Conservation (phyloP, 495 filamentous ascomycete genomes). For the Aspergillus conjunctus region DNA sequence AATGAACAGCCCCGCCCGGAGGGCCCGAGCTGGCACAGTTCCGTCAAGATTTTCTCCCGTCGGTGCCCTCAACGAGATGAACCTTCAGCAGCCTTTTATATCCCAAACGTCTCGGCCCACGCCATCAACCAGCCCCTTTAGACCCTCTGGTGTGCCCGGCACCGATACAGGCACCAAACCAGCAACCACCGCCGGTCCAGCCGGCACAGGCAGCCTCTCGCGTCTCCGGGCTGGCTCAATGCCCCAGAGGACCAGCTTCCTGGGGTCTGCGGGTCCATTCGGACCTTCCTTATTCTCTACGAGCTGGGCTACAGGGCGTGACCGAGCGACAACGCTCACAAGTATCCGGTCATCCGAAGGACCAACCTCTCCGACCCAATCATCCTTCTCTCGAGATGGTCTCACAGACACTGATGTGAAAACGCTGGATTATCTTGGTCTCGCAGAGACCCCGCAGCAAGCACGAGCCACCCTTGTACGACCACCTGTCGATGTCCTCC, state of each 20-base stretch:
- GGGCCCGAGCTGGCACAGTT: conserved; percentile 92
- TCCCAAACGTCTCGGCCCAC: conserved; percentile 85
- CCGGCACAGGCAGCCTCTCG: conserved; percentile 74
- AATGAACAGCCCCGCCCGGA: conserved; percentile 61
- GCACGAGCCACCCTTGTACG: conserved; percentile 69
- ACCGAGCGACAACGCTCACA: conserved; percentile 79
- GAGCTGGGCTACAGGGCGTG: conserved; percentile 74
- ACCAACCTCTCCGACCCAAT: conserved; percentile 84
- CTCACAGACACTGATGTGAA: conserved; percentile 84
- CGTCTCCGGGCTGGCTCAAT: conserved; percentile 92
- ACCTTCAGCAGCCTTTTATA: conserved; percentile 64
- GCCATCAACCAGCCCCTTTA: conserved; percentile 88
- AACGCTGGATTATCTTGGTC: conserved; percentile 92
- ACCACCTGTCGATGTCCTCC: conserved; percentile 47
- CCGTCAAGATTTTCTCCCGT: conserved; percentile 88
- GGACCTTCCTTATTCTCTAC: conserved; percentile 87
- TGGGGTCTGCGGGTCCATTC: conserved; percentile 69
- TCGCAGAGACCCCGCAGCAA: conserved; percentile 92
- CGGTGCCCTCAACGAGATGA: conserved; percentile 59
- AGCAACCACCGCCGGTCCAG: conserved; percentile 43
- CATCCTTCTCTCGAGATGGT: conserved; percentile 88
- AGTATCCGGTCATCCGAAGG: conserved; percentile 89
- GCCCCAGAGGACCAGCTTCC: conserved; percentile 79
- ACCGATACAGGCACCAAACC: conserved; percentile 60
- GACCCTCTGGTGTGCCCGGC: conserved; percentile 70